phyloP scores from a whole-genome alignment of 164 flowering plant genomes.

The Tetrastigma voinierianum region DNA sequence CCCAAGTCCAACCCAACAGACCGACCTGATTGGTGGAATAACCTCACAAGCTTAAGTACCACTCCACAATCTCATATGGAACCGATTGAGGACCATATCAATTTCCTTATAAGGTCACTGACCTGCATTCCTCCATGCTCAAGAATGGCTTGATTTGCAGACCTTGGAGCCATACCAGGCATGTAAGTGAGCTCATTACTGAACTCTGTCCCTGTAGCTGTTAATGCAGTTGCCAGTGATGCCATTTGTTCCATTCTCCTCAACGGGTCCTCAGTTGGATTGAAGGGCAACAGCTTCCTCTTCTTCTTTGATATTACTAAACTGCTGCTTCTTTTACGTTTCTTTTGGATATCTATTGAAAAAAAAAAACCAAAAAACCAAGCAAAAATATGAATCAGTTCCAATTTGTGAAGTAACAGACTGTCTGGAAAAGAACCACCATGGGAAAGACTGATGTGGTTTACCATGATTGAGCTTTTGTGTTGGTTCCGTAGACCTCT shows the following conservation, averaged over 20 bases:
- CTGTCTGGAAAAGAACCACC: background rate
- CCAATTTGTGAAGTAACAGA: background rate
- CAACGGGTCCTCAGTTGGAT: constrained; percentile 58
- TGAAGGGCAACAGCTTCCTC: constrained; percentile 69
- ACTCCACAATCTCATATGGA: no score
- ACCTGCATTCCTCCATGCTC: constrained; percentile 96
- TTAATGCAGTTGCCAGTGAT: constrained; percentile 84
- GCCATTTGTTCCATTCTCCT: constrained; percentile 85
- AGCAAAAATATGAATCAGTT: constrained; percentile 1
- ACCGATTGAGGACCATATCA: no score
- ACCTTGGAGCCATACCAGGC: constrained; percentile 79
- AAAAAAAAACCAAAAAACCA: background rate
- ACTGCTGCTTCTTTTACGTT: constrained; percentile 39
- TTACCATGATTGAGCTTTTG: constrained; percentile 41
- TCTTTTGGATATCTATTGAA: constrained; percentile 42
- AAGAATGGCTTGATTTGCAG: constrained; percentile 61
- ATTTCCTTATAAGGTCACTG: constrained; percentile 1
- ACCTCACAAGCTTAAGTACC: no score
- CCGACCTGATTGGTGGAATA: no score
- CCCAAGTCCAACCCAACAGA: no score
- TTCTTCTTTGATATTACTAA: constrained; percentile 66
- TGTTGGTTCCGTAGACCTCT: constrained; percentile 31
- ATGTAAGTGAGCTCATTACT: constrained; percentile 75
- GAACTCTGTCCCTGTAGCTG: constrained; percentile 57
- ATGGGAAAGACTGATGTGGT: background rate